Evolutionary conservation across 257 asterid species (phyloP).

Genomic region (Ballota nigra): DNA sequence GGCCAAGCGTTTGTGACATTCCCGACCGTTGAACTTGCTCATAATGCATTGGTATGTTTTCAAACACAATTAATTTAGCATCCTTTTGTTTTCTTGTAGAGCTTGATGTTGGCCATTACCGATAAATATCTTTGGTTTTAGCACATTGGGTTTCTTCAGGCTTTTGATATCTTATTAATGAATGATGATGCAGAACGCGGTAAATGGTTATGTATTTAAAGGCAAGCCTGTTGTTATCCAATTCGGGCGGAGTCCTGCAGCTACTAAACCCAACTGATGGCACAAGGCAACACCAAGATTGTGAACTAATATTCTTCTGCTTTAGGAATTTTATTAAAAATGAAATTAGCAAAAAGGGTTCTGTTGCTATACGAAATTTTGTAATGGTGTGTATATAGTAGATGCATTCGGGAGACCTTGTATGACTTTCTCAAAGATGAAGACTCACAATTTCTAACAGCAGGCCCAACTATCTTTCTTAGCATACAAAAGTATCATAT

Average conservation of each 20-base stretch:
- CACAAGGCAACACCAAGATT: background rate
- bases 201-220: conserved; percentile 74
- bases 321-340: background rate
- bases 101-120: background rate
- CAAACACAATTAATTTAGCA: background rate
- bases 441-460: too few species aligned
- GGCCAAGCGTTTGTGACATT: conserved; percentile 96
- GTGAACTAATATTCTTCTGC: background rate
- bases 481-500: too few species aligned
- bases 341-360: too few species aligned
- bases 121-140: background rate
- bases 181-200: conserved; percentile 58
- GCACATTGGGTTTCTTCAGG: background rate
- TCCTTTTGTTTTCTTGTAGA: background rate
- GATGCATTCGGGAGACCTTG: too few species aligned
- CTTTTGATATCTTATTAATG: conserved; percentile 3
- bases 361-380: too few species aligned
- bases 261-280: conserved; percentile 39
- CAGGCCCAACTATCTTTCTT: too few species aligned
- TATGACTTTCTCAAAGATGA: too few species aligned
- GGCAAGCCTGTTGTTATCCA: conserved; percentile 91
- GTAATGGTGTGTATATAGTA: too few species aligned
- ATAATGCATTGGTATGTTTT: conserved; percentile 68
- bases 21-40: conserved; percentile 86
- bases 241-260: conserved; percentile 67